phyloP scores from a whole-genome alignment of 106 monocot species.

The Dioscorea zingiberensis region DNA sequence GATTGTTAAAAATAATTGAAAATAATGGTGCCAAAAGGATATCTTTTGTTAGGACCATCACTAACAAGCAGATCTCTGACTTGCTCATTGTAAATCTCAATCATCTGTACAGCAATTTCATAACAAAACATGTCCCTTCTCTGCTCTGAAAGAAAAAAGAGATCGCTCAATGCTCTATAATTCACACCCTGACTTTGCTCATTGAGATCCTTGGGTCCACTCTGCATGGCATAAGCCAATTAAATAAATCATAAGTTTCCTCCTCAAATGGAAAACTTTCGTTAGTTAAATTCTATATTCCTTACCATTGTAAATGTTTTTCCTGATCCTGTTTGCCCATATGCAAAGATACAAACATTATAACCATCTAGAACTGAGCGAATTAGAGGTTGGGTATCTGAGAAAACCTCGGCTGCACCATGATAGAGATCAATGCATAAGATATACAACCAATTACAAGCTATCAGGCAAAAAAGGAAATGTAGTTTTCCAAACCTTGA shows the following conservation, averaged over 20 bases:
- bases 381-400: conserved; percentile 83
- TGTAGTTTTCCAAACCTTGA: conserved; percentile 47
- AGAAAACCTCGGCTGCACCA: conserved; percentile 73
- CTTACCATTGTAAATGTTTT: conserved; percentile 95
- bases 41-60: conserved; percentile 77
- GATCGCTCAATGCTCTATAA: conserved; percentile 78
- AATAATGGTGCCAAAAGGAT: conserved; percentile 39
- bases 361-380: conserved; percentile 94
- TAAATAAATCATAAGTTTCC: not conserved
- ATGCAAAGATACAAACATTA: conserved; percentile 96
- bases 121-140: conserved; percentile 69
- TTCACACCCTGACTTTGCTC: conserved; percentile 78
- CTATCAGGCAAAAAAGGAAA: not conserved
- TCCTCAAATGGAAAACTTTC: too few relatives aligned
- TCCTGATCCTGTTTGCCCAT: conserved; percentile 98
- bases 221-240: conserved; percentile 32
- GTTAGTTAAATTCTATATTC: too few relatives aligned
- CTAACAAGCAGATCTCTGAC: conserved; percentile 90
- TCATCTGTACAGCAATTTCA: conserved; percentile 94
- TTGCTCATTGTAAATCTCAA: conserved; percentile 99
- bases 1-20: not conserved
- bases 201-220: conserved; percentile 66
- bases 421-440: not conserved
- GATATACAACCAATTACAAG: not conserved
- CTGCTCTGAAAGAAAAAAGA: conserved; percentile 78